Evolutionary conservation across 2,329 filamentous ascomycete species (phyloP), one percentile per base, ranked within the genome.

Genomic region (Akanthomyces lecanii): DNA sequence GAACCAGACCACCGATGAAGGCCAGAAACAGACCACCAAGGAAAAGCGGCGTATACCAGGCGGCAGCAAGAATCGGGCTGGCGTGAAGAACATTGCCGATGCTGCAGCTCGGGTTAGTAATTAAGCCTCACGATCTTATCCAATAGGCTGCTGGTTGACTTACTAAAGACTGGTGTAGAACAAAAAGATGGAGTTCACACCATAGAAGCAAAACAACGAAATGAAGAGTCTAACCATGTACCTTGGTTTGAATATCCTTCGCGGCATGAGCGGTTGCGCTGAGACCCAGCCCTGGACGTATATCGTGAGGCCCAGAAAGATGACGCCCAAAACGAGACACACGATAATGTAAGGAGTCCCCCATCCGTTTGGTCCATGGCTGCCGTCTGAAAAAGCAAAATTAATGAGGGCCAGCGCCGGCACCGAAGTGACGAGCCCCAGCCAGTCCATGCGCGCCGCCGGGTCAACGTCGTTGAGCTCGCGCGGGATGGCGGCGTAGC

Each of bases 211-310:
- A 60, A 86, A 76, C 18, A 87, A 73, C 1, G 81, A 78, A 5
- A 83, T 64, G 5, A 79, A 73, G 7, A 88, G 73, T 2, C 82
- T 76, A 36, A 76, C 79, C 81, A 89, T 85, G 38, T 81, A 81
- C 54, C 81, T 82, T 16, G 85, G 81, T 23, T 76, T 72, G 72
- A 91, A 90, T 36, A 91, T 76, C 18, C 86, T 84, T 1, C 78
- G 77, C 0, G 88, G 88, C 0, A 91, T 74, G 1, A 91, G 74
- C 0, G 89, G 88, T 54, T 84, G 78, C 21, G 76, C 72, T 4
- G 86, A 83, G 2, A 88, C 77, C 78, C 81, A 85, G 0, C 81
- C 82, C 75, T 91, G 87, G 14, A 90, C 77, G 66, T 88, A 90
- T 47, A 84, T 77, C 10, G 86, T 83, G 0, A 71, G 71, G 0